Evolutionary conservation across 495 filamentous ascomycete genomes (phyloP), one percentile per base, ranked within the genome.

Genomic region (Penicillium tannophilum): DNA sequence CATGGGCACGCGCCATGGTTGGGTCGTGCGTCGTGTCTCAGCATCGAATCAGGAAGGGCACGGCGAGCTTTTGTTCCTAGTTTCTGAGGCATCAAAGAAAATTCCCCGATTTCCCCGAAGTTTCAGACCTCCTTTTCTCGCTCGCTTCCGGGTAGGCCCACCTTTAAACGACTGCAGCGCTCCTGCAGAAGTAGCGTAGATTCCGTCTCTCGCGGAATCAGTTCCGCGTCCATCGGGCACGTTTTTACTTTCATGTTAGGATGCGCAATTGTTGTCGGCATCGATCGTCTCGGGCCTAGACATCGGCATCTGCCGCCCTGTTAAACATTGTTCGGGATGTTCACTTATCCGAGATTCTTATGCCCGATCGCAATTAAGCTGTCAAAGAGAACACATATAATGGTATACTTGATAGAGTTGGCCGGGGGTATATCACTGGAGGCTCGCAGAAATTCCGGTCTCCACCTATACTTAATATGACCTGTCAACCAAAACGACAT

Each of bases 21-120:
- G 54, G 59, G 31, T 42, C 33, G 52, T 28, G 45, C 58, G 30
- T n/a, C 24, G 33, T 19, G 17, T 20, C 17, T 36, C 12, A 17
- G 14, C 39, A 41, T 55, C 43, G 31, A 45, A 53, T 35, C 45
- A 43, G 60, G 60, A 50, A 62, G 43, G 50, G 10, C 12, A 62
- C 41, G 20, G 54, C 55, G 60, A 61, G 59, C 2, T 14, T 49
- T 8, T 12, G 16, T 20, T 46, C 46, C 46, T 17, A 19, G n/a
- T 30, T 30, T 16, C 6, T 49, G 14, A 49, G 46, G 46, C 16
- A n/a, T 49, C 26, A 0, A 31, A 17, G 26, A 9, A 30, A 49
- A 49, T 30, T 31, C 46, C 16, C 46, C 26, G 23, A 49, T 30
- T 49, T 49, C 46, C 26, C 46, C 46, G 46, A 49, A 49, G 46